Evolutionary conservation across 2,329 filamentous ascomycete genomes (phyloP), one percentile per base, ranked within the genome.

Genomic region (Epichloe baconii): DNA sequence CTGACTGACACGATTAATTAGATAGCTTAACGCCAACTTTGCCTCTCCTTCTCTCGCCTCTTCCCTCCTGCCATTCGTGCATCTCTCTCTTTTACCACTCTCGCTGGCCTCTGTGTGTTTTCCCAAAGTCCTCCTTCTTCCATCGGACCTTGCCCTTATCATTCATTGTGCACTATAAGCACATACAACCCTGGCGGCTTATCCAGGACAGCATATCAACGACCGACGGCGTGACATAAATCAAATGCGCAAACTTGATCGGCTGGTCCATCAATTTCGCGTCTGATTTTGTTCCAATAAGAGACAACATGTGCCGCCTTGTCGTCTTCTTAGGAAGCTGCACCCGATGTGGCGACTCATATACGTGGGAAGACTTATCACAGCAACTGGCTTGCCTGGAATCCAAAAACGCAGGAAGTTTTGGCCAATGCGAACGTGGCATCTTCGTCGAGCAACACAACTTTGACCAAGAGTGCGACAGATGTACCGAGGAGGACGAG

Each of bases 401-500:
- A 54, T 71, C 73, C 38, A 76, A 76, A 57, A 76, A 76, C 61
- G 66, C 64, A 21, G 72, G 68, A 46, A 56, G 56, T 11, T 75
- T 76, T 50, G 73, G 73, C 41, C 60, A 67, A 45, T 76, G 73
- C 59, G 56, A 59, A 40, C 58, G 60, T 23, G 73, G 73, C 35
- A 62, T 72, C 34, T 57, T 64, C 40, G 56, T 64, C 38, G 71
- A 75, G 54, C 62, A 72, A 51, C 73, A 75, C 59, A 54, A 55
- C 3, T 74, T 73, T 53, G 71, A 74, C 56, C 72, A 74, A 53
- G 73, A 75, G 56, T 76, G 73, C 59, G 65, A 71, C 45, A 55
- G 61, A 14, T 76, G 73, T 51, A 56, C 63, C 44, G 67, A 68
- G 42, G 67, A 69, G 52, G 67, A 69, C 45, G 69, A 71, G 53